Base-by-base conservation (phyloP, 2,329 filamentous ascomycete species). In the Monilinia laxa region DNA sequence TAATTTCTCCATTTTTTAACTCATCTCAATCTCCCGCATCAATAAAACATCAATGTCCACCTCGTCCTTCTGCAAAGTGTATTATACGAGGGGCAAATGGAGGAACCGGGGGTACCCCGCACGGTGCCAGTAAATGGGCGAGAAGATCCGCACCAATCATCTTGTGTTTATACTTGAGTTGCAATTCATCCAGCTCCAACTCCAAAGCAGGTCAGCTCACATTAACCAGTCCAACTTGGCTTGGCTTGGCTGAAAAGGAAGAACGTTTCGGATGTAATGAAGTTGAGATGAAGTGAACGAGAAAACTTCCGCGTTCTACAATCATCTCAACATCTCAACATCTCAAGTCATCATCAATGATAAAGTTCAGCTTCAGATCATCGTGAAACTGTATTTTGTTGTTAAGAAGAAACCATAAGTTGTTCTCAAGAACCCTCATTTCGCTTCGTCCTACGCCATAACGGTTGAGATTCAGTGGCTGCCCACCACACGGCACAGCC, bases 131-230 rank as follows among this genome's bases (percentile, higher is more conserved):
- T n/a, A 47, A 23, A 28, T 28, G 28, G 28, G 28, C 28, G 28
- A 55, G 31, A 28, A 45, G 60, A 64, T 64, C 51, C 60, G 60
- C 60, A 31, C 60, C 60, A 64, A 64, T 64, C 51, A 55, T 28
- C 25, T 28, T 31, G n/a, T 45, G 7, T 1, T 35, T 35, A 35
- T 35, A 35, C 31, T 35, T 35, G 31, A 6, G 31, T 35, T 35
- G 4, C 5, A 35, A 35, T 6, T 35, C 31, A 35, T 35, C 31
- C 31, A 6, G 31, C 31, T 35, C 31, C 31, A 35, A 35, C 31
- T 35, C 31, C 31, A 35, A 35, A 35, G 31, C 31, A 35, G 31
- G 31, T 35, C 31, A 35, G 31, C 31, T 35, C 31, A 35, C 31
- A 4, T 35, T 35, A 9, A 35, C 31, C 31, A 35, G 31, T 35